Conservation (phyloP, 2,329 filamentous ascomycete genomes). For the Pseudogymnoascus sp. region DNA sequence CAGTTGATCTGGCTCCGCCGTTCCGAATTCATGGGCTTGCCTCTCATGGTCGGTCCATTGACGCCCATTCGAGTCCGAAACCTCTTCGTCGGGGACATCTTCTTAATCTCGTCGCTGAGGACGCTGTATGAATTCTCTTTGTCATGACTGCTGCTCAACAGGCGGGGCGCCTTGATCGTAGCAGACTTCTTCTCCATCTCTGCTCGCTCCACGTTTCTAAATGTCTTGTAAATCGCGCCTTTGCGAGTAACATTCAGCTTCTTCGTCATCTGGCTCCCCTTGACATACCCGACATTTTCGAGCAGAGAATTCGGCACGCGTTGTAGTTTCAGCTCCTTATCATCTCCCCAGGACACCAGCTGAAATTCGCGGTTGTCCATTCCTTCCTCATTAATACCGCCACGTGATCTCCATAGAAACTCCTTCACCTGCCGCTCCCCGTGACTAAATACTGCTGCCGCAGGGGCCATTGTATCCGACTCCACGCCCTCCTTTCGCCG, state of each 20-base stretch:
- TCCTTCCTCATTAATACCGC: constrained; percentile 55
- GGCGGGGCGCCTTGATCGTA: constrained; percentile 54
- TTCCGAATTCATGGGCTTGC: constrained; percentile 21
- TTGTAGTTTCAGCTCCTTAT: constrained; percentile 73
- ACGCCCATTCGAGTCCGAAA: constrained; percentile 17
- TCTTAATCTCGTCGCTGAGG: constrained; percentile 30
- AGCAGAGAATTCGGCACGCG: constrained; percentile 58
- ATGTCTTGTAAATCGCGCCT: constrained; percentile 78
- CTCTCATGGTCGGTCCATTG: constrained; percentile 23
- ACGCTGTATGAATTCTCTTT: constrained; percentile 18
- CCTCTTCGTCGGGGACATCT: constrained; percentile 32
- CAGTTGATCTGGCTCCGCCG: constrained; percentile 54
- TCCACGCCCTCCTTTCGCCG: constrained; percentile 41
- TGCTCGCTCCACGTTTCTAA: constrained; percentile 60
- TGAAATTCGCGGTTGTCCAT: constrained; percentile 84
- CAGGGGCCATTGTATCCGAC: constrained; percentile 37
- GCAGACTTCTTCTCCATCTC: constrained; percentile 48
- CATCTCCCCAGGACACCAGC: constrained; percentile 84
- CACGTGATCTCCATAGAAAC: constrained; percentile 80
- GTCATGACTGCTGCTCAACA: constrained; percentile 34
- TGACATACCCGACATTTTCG: constrained; percentile 62
- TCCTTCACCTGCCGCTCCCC: constrained; percentile 68
- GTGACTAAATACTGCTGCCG: constrained; percentile 54
- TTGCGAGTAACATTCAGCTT: constrained; percentile 69
- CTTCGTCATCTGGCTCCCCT: constrained; percentile 55